Conservation (phyloP, 495 filamentous ascomycete genomes). For the Arthonia radiata region DNA sequence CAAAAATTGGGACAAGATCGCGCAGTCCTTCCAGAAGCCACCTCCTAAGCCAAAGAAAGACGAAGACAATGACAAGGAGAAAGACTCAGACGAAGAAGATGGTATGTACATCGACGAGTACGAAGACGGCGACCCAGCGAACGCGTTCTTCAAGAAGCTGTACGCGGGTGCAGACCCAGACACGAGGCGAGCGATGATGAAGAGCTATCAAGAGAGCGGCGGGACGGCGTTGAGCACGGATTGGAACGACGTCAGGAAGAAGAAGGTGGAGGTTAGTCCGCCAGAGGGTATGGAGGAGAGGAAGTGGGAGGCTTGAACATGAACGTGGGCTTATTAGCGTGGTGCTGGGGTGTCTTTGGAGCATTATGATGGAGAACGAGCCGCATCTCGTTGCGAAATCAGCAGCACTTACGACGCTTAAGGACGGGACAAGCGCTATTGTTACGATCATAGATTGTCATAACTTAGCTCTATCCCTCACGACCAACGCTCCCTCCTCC, state of each 20-base stretch:
- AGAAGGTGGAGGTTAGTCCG: slow-evolving; percentile 44
- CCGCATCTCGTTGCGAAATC: no score
- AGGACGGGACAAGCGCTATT: no score
- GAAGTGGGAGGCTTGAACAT: slow-evolving; percentile 16
- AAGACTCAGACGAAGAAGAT: slow-evolving; percentile 23
- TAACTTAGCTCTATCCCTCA: no score
- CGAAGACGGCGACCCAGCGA: slow-evolving; percentile 42
- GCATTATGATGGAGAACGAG: no score
- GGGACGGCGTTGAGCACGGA: slow-evolving; percentile 85
- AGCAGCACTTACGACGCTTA: no score
- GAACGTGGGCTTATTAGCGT: no score
- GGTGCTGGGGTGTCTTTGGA: no score
- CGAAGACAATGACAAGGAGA: slow-evolving; percentile 19
- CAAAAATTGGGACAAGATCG: slow-evolving; percentile 83
- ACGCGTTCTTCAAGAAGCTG: slow-evolving; percentile 76
- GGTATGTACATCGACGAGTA: no score
- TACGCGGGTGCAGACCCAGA: slow-evolving; percentile 61
- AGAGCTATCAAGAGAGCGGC: slow-evolving; percentile 82
- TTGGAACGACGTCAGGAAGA: slow-evolving; percentile 61
- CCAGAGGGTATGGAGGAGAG: slow-evolving; percentile 57
- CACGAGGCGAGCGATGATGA: slow-evolving; percentile 83
- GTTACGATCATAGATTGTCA: no score
- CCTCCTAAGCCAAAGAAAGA: slow-evolving; percentile 12
- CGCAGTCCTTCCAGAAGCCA: slow-evolving; percentile 26
- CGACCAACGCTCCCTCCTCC: slow-evolving; percentile 30